Base-by-base conservation (phyloP, 305 asterid species). In the Lippia alba region DNA sequence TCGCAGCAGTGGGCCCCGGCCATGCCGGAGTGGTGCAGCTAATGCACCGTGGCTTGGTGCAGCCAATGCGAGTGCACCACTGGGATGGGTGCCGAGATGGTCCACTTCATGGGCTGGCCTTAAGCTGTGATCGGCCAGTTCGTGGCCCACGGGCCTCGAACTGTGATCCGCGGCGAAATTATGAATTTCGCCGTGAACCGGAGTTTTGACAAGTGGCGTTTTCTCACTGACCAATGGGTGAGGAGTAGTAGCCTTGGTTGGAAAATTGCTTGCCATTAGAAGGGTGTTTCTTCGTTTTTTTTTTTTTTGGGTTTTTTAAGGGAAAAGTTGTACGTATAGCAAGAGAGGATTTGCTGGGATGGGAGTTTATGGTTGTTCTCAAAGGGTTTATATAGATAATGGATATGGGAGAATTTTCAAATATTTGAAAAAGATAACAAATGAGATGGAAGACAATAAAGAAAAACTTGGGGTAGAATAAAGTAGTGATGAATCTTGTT, bases 401-500 rank as follows among this genome's bases (percentile, higher is more conserved):
- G 14, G 4, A 36, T 36, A 36, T 11, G 40, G 49, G 12, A 7
- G 8, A 4, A 8, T 20, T 32, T 3, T 39, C 56, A 41, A 71
- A 32, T 32, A 19, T 19, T 44, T 62, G 36, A 64, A 72, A 68
- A 24, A 66, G 12, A 67, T 39, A 34, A 24, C 5, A 49, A 55
- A 54, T 34, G 46, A 63, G 61, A 45, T 1, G 40, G 32, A 62
- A 34, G 58, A 74, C 32, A 40, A 18, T 36, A 36, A 36, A 36
- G 41, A 18, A 55, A 41, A 62, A 40, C 19, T 12, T 53, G 6
- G 49, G 65, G 71, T 72, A 80, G 92, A 80, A 72, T 88, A 84
- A 91, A 82, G 86, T 69, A 39, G 57, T 41, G 62, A 41, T 69
- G 91, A 78, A 87, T 83, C 83, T 59, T 72, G 82, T 83, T 33